These are phyloP conservation scores for Paramecium tetraurelia DNA, from an alignment of 73 alveolate species.

Conservation along the genomic window DNA sequence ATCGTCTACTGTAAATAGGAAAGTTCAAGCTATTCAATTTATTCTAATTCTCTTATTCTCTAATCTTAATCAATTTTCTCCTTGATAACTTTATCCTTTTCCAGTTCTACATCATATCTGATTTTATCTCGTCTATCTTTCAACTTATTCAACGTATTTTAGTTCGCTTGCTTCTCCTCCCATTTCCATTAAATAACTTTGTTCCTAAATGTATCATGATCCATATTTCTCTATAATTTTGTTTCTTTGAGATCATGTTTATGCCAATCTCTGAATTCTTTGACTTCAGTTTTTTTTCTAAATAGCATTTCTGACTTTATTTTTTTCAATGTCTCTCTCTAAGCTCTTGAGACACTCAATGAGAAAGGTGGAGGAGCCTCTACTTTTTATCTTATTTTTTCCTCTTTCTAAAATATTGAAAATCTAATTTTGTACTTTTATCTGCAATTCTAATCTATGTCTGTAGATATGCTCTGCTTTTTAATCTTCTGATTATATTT, in stretches of 20 bases:
- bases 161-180: background rate
- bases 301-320: background rate
- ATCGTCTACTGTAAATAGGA: background rate
- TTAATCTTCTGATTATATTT: background rate
- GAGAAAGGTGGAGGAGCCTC: background rate
- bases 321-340: slow-evolving; percentile 13
- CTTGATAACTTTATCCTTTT: background rate
- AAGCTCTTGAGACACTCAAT: slow-evolving; percentile 11
- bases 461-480: background rate
- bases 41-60: background rate
- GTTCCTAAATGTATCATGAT: slow-evolving; percentile 7
- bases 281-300: slow-evolving; percentile 27
- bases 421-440: background rate
- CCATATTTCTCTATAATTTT: background rate
- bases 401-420: slow-evolving; percentile 16
- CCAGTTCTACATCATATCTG: background rate
- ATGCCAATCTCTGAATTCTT: slow-evolving; percentile 15
- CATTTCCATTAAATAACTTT: slow-evolving; percentile 1
- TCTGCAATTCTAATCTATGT: background rate
- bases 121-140: background rate
- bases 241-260: background rate
- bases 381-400: background rate
- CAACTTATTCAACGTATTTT: background rate
- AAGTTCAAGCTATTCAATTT: background rate
- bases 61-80: background rate